Conservation (phyloP, 768 basidiomycete species). For the Termitomyces heimii region DNA sequence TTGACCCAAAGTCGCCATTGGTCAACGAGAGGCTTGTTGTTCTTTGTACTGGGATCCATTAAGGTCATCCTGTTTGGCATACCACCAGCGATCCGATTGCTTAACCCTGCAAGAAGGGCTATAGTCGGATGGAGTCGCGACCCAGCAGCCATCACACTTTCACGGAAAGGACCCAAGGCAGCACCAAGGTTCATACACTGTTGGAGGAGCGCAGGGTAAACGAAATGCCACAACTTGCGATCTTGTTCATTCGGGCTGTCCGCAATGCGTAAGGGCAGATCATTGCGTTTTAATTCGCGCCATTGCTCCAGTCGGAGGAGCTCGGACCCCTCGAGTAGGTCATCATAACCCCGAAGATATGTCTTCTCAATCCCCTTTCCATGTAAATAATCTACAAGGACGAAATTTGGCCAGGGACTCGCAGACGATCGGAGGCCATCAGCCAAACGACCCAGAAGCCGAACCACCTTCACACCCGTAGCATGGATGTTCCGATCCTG, state of each 20-base stretch:
- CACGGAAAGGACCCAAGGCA: constrained; percentile 49
- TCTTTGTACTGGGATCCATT: constrained; percentile 48
- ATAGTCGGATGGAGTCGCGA: constrained; percentile 69
- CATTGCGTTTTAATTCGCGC: constrained; percentile 49
- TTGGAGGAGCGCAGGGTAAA: constrained; percentile 63
- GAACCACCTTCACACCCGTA: constrained; percentile 59
- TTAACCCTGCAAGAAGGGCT: constrained; percentile 69
- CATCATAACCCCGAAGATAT: constrained; percentile 58
- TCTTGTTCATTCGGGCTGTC: constrained; percentile 68
- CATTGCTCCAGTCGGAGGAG: constrained; percentile 60
- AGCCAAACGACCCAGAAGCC: constrained; percentile 47
- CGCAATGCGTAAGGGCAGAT: constrained; percentile 60
- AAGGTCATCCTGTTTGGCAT: constrained; percentile 33
- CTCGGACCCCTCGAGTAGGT: constrained; percentile 58
- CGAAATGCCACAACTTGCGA: constrained; percentile 65
- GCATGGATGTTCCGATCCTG: constrained; percentile 43
- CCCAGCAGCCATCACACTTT: constrained; percentile 60
- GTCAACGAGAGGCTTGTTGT: constrained; percentile 54
- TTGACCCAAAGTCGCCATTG: constrained; percentile 88
- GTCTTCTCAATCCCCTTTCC: constrained; percentile 37
- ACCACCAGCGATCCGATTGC: constrained; percentile 43
- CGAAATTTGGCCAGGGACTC: constrained; percentile 21
- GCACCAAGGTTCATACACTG: constrained; percentile 43
- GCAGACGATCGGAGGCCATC: constrained; percentile 33
- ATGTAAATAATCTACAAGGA: constrained; percentile 49